Evolutionary conservation across 78 protist genomes (phyloP).

Genomic region (slime mould (Dictyostelium discoideum)): dicty_2.7 NC_007088.5:1818501-1819000

Average conservation of each 20-base stretch:
- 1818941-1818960: neutral
- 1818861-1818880: neutral
- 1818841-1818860: no score
- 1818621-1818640: neutral
- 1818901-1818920: neutral
- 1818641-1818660: neutral
- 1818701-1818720: neutral
- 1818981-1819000: no score
- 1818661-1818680: neutral
- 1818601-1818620: neutral
- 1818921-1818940: neutral
- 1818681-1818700: neutral
- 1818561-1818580: neutral
- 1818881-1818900: no score
- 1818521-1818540: neutral
- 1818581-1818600: neutral
- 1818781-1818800: neutral
- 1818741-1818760: slow-evolving; percentile 8
- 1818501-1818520: neutral
- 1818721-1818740: slow-evolving; percentile 8
- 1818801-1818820: neutral
- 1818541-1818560: neutral
- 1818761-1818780: slow-evolving; percentile 13
- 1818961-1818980: neutral
- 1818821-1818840: neutral